Percentiles rank a stretch among this genome's conserved stretches.
phyloP scores from a whole-genome alignment of 2,329 filamentous ascomycete genomes.

The Rachicladosporium sp. region DNA sequence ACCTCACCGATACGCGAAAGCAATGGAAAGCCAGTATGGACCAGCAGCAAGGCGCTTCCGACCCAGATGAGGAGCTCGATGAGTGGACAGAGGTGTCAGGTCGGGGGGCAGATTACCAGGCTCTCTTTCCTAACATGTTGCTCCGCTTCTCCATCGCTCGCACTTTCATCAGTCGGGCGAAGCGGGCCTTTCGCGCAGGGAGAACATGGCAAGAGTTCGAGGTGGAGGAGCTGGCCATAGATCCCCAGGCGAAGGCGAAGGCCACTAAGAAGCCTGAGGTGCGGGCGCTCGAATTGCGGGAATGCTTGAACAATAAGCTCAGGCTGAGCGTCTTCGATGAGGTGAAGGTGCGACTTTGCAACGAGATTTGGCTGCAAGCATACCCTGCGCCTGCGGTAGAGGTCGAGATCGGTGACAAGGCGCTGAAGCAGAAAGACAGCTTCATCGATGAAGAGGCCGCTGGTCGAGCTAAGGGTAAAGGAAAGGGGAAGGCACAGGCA shows the following conservation, averaged over 20 bases:
- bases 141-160: conserved; percentile 7
- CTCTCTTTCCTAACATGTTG: neutral
- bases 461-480: too few relatives aligned
- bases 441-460: neutral
- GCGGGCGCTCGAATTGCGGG: conserved; percentile 3
- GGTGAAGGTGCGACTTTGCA: conserved; percentile 11
- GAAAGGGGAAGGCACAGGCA: too few relatives aligned
- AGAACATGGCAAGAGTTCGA: conserved; percentile 12
- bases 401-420: too few relatives aligned
- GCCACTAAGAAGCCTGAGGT: conserved; percentile 4
- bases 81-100: conserved; percentile 12
- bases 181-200: conserved; percentile 10
- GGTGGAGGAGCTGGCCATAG: conserved; percentile 9
- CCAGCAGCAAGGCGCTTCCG: neutral
- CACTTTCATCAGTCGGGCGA: conserved; percentile 12
- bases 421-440: neutral
- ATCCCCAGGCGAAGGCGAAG: conserved; percentile 7
- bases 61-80: conserved; percentile 10
- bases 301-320: conserved; percentile 9
- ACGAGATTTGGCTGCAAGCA: conserved; percentile 10
- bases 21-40: conserved; percentile 7
- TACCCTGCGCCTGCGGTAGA: neutral
- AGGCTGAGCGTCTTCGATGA: conserved; percentile 10
- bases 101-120: neutral
- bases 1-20: conserved; percentile 2